phyloP scores from a whole-genome alignment of 1,284 basidiomycete species.

The Sanghuangporus sanghuang region DNA sequence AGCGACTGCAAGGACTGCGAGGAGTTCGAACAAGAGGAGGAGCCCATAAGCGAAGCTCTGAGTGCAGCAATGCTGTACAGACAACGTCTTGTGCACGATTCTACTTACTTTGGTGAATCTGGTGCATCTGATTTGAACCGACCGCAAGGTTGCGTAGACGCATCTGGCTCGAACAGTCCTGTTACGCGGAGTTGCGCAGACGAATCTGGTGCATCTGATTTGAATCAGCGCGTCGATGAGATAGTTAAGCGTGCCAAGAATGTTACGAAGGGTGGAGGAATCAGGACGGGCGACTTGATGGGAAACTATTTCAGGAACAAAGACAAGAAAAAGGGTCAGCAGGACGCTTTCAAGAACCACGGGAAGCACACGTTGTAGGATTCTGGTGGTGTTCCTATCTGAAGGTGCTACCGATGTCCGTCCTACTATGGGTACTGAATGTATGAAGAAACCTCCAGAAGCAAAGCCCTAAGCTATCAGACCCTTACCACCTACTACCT shows the following conservation, averaged over 20 bases:
- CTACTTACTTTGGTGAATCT: no score
- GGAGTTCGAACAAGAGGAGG: neutral
- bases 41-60: neutral
- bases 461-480: no score
- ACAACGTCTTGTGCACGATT: no score
- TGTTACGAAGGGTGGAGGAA: slow-evolving; percentile 24
- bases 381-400: no score
- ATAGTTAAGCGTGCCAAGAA: slow-evolving; percentile 23
- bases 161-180: neutral
- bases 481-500: no score
- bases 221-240: neutral
- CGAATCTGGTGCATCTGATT: no score
- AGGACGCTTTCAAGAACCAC: slow-evolving; percentile 22
- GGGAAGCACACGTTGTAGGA: slow-evolving; percentile 20
- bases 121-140: neutral
- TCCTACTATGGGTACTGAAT: no score
- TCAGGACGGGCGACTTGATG: slow-evolving; percentile 27
- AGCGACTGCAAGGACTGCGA: neutral
- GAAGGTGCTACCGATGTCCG: no score
- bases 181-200: no score
- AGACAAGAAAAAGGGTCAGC: slow-evolving; percentile 27
- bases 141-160: neutral
- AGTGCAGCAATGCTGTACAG: neutral
- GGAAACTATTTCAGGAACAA: slow-evolving; percentile 31
- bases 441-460: no score